Conservation (phyloP, 805 yeast genomes). For the Yarrowia bubula region DNA sequence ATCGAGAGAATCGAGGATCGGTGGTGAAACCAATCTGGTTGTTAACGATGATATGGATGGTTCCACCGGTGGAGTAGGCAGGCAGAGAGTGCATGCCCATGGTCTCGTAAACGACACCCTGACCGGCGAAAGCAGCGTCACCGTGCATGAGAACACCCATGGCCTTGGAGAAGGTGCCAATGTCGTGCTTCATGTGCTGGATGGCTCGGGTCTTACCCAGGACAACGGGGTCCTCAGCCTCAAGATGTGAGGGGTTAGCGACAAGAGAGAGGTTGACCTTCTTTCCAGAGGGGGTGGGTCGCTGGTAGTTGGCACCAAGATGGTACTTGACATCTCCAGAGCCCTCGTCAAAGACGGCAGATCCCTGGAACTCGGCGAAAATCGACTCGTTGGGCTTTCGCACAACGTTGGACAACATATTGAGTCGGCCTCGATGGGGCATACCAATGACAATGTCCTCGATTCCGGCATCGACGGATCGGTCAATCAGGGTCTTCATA, state of each 20-base stretch:
- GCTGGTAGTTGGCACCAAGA: conserved; percentile 97
- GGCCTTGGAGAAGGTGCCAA: conserved; percentile 79
- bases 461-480: conserved; percentile 79
- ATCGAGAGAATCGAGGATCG: conserved; percentile 95
- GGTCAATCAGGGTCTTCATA: conserved; percentile 91
- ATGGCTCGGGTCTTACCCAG: conserved; percentile 97
- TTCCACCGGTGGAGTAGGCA: conserved; percentile 97
- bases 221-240: conserved; percentile 98
- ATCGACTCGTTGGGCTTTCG: conserved; percentile 98
- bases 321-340: conserved; percentile 99
- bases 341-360: conserved; percentile 88
- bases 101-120: conserved; percentile 98
- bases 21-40: conserved; percentile 99
- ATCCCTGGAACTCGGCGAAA: conserved; percentile 92
- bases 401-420: conserved; percentile 95
- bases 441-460: conserved; percentile 97
- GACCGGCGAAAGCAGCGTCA: conserved; percentile 98
- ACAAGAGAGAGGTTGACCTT: conserved; percentile 92
- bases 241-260: conserved; percentile 98
- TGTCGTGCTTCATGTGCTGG: conserved; percentile 85
- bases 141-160: conserved; percentile 93
- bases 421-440: conserved; percentile 99
- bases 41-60: conserved; percentile 91
- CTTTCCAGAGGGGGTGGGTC: conserved; percentile 99
- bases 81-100: conserved; percentile 92